Conservation (phyloP, 2,329 filamentous ascomycete genomes). For the Stagonosporopsis cucurbitacearum region DNA sequence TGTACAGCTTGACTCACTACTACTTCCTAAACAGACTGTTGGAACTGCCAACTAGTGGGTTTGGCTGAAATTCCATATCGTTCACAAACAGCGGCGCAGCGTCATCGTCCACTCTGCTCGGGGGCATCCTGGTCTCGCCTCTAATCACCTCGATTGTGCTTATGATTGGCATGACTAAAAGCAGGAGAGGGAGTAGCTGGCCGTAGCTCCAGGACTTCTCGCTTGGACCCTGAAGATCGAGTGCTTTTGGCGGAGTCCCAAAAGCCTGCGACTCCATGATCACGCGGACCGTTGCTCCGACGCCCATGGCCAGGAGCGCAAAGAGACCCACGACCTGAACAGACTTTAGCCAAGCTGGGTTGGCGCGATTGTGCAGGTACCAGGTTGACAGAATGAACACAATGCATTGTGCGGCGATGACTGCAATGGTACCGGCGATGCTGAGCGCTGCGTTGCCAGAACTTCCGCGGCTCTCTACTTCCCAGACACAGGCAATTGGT, state of each 20-base stretch:
- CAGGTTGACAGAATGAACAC: slow-evolving; percentile 67
- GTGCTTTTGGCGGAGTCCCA: slow-evolving; percentile 53
- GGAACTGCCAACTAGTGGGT: slow-evolving; percentile 50
- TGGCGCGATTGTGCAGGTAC: slow-evolving; percentile 66
- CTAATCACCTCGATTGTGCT: slow-evolving; percentile 65
- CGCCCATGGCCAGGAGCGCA: slow-evolving; percentile 60
- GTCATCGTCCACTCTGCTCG: slow-evolving; percentile 52
- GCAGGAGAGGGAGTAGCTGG: slow-evolving; percentile 65
- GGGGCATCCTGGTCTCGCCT: slow-evolving; percentile 56
- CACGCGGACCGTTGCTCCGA: slow-evolving; percentile 65
- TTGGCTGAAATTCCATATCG: slow-evolving; percentile 57
- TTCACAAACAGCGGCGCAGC: slow-evolving; percentile 43
- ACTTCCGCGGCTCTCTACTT: slow-evolving; percentile 48
- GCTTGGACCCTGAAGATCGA: slow-evolving; percentile 58
- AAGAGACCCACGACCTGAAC: slow-evolving; percentile 62
- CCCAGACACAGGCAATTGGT: slow-evolving; percentile 68
- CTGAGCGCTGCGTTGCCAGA: slow-evolving; percentile 56
- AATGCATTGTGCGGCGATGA: slow-evolving; percentile 64
- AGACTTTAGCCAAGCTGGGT: slow-evolving; percentile 60
- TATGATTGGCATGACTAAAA: slow-evolving; percentile 66
- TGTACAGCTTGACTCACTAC: not conserved
- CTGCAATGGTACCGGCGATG: slow-evolving; percentile 65
- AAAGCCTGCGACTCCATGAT: slow-evolving; percentile 67
- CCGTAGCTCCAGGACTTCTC: slow-evolving; percentile 70
- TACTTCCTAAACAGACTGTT: slow-evolving; percentile 32